phyloP scores from a whole-genome alignment of 1,139 yeast species.

The Zygosaccharomyces pseudobailii region DNA sequence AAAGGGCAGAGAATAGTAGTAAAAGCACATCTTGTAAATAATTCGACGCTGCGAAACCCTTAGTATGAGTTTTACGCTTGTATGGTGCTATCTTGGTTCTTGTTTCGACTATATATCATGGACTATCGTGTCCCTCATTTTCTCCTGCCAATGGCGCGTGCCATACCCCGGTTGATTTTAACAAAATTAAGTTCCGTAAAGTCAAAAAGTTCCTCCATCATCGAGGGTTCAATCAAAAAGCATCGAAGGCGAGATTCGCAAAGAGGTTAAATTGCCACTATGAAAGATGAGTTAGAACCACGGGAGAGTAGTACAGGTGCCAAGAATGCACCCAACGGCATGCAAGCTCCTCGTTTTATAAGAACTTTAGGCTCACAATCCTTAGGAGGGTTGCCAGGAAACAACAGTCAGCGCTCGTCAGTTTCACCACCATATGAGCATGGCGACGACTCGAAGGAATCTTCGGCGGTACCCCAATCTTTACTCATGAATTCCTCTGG shows the following conservation, averaged over 20 bases:
- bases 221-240: background rate
- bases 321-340: conserved; percentile 11
- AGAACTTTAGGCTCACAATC: conserved; percentile 23
- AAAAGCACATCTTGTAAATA: too few relatives aligned
- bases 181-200: background rate
- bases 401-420: conserved; percentile 16
- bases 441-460: conserved; percentile 2
- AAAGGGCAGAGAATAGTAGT: too few relatives aligned
- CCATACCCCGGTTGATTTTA: background rate
- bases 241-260: background rate
- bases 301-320: background rate
- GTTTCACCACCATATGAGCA: conserved; percentile 10
- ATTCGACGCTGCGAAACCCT: too few relatives aligned
- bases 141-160: background rate
- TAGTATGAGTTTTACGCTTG: background rate
- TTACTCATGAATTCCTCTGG: background rate
- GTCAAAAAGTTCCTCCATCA: background rate
- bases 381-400: conserved; percentile 13
- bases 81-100: background rate
- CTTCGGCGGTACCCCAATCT: conserved; percentile 1
- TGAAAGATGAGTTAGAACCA: conserved; percentile 4
- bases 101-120: background rate
- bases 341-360: conserved; percentile 8
- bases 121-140: background rate
- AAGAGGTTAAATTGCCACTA: background rate